A percentile compares a stretch with the other conserved stretches of the same genome.
phyloP scores from a whole-genome alignment of 1,284 basidiomycete species.

The Cryptococcus neoformans region DNA sequence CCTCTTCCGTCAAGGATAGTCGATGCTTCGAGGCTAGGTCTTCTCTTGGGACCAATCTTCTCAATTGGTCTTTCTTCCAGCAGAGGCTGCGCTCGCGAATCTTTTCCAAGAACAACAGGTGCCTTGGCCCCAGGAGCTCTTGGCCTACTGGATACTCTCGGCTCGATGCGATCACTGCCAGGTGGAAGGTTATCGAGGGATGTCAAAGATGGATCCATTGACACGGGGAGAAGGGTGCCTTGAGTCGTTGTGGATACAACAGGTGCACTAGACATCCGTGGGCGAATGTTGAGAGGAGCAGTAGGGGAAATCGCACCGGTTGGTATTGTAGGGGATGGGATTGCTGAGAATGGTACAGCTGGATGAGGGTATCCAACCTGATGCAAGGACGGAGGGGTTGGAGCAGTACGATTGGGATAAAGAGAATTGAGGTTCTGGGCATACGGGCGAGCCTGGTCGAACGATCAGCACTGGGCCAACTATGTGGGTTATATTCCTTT shows the following conservation, averaged over 20 bases:
- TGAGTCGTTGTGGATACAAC: slow-evolving; percentile 11
- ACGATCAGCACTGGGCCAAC: neutral
- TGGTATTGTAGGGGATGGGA: neutral
- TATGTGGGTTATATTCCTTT: neutral
- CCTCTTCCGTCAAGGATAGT: neutral
- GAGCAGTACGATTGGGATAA: neutral
- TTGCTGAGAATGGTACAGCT: too few species aligned
- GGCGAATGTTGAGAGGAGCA: neutral
- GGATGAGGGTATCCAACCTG: neutral
- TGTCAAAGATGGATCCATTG: neutral
- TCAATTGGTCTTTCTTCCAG: neutral
- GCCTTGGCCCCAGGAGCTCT: neutral
- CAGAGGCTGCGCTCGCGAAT: neutral
- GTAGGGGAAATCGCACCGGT: neutral
- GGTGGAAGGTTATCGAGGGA: neutral
- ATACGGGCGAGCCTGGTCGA: neutral
- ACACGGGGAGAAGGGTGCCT: slow-evolving; percentile 14
- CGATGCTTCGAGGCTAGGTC: neutral
- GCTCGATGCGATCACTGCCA: neutral
- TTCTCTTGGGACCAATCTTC: neutral
- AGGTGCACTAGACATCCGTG: slow-evolving; percentile 4
- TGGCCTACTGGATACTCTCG: neutral
- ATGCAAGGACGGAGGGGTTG: neutral
- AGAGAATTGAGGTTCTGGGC: neutral
- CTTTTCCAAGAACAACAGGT: neutral